Evolutionary conservation across 805 yeast species (phyloP), one percentile per base, ranked within the genome.

Genomic region (Candida ortonii): DNA sequence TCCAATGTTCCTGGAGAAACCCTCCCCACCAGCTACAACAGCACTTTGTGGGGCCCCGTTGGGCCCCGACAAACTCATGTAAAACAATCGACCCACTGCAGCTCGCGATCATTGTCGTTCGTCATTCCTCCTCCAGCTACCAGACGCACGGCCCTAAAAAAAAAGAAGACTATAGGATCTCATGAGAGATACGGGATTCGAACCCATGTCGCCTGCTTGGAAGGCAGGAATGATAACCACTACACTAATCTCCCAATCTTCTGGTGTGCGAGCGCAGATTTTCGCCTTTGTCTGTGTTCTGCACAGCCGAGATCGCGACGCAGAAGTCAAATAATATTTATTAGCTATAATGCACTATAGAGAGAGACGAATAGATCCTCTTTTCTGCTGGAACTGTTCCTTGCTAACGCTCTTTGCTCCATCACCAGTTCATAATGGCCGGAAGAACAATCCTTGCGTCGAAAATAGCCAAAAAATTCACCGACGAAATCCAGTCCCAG

Each of bases 201-300:
- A 82, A 82, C 90, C 88, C 89, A 75, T 80, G 86, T 77, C 89
- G 69, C 81, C 77, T 78, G 87, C 89, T 83, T 82, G 89, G 89
- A 83, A 82, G 88, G 88, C 87, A 78, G 76, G 78, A 69, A 81
- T 82, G 85, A 78, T 82, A 80, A 78, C 90, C 89, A 79, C 85
- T 82, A 81, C 86, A 82, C 90, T 78, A 82, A 80, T 80, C 82
- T 76, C 82, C 86, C 87, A 41, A 38, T 30, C 33, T 26, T 30
- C n/a, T n/a, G n/a, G n/a, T n/a, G n/a, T n/a, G n/a, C n/a, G n/a
- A n/a, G n/a, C n/a, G n/a, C n/a, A n/a, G n/a, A n/a, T n/a, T n/a
- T n/a, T 15, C 15, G 12, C 15, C n/a, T 27, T n/a, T 27, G 11
- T 17, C 19, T 17, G 12, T 24, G 16, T 17, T 11, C 15, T 29